Base-by-base conservation (phyloP, 1,284 basidiomycete genomes). In the Vanrija sp. region DNA sequence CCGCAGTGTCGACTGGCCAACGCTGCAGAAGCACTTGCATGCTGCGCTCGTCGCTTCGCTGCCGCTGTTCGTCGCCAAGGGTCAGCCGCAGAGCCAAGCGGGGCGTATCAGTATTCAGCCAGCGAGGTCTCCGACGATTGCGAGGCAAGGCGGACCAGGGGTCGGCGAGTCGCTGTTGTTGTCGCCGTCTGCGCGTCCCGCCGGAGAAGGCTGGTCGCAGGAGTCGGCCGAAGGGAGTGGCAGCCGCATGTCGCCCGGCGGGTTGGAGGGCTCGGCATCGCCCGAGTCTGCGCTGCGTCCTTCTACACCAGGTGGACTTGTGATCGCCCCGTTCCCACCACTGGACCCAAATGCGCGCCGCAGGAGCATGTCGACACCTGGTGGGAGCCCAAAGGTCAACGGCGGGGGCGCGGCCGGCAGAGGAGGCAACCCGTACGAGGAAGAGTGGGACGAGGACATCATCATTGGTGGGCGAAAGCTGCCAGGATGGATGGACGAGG, bases 261-360 rank as follows among this genome's bases (percentile, higher is more conserved):
- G 38, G n/a, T 7, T 31, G 31, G 18, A 31, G 2, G 37, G 37
- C 36, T 39, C 23, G 22, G 16, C 58, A 41, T 56, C 64, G 42
- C 58, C 54, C 24, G 49, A 58, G 41, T 22, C 49, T 44, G 36
- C 55, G 45, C 51, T 68, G 6, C 57, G 54, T 38, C 73, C 75
- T 0, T 72, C 70, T 1, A 77, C 77, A 8, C 58, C 53, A 0
- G 87, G 88, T 3, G 88, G 88, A 24, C 76, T 90, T 16, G 85
- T 85, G 60, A 76, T 93, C 12, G 83, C 89, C 5, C 89, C 90
- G 1, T 93, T 93, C 66, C 85, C 85, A 12, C 82, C 84, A 20
- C 81, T 73, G n/a, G 62, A 74, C 36, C 63, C 60, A 71, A 78
- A 47, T 73, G 77, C 60, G 78, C 80, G 52, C 64, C 79, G 55